phyloP scores from a whole-genome alignment of 768 basidiomycete species.

The Auricularia auricula-judae region DNA sequence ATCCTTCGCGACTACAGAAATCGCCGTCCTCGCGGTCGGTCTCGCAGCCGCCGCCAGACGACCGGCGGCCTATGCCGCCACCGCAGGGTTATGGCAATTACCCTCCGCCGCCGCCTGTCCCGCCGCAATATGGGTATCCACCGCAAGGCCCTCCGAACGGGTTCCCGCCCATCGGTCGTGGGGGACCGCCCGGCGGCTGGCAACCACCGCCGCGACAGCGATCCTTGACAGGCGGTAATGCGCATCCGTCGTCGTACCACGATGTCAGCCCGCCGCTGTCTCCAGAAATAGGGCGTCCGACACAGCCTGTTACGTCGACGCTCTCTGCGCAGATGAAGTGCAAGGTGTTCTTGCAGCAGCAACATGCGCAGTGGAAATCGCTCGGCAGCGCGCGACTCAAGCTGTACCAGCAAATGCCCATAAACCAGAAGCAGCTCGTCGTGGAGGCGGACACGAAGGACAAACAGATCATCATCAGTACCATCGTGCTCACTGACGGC shows the following conservation, averaged over 20 bases:
- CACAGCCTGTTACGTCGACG: slow-evolving; percentile 64
- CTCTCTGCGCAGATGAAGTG: slow-evolving; percentile 92
- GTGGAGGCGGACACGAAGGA: slow-evolving; percentile 76
- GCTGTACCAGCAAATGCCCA: slow-evolving; percentile 75
- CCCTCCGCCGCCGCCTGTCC: background rate
- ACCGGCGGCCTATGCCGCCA: background rate
- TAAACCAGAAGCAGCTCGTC: slow-evolving; percentile 91
- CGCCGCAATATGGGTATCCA: slow-evolving; percentile 3
- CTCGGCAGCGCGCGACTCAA: slow-evolving; percentile 81
- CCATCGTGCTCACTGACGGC: slow-evolving; percentile 90
- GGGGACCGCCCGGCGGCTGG: background rate
- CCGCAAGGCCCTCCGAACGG: slow-evolving; percentile 1
- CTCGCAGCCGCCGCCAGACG: background rate
- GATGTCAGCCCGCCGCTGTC: slow-evolving; percentile 72
- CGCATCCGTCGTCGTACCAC: background rate
- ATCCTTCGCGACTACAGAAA: background rate
- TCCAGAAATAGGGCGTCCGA: slow-evolving; percentile 39
- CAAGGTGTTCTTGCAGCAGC: slow-evolving; percentile 93
- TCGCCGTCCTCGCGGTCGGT: slow-evolving; percentile 6
- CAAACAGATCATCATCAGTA: slow-evolving; percentile 76
- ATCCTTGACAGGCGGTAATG: background rate
- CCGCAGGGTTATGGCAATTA: background rate
- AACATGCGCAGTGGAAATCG: slow-evolving; percentile 97
- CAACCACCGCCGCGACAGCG: slow-evolving; percentile 2
- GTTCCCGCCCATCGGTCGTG: background rate